Percentiles rank a stretch among this genome's conserved stretches.
Evolutionary conservation across 2,329 filamentous ascomycete species (phyloP).

Genomic region (Basipetospora chlamydospora): DNA sequence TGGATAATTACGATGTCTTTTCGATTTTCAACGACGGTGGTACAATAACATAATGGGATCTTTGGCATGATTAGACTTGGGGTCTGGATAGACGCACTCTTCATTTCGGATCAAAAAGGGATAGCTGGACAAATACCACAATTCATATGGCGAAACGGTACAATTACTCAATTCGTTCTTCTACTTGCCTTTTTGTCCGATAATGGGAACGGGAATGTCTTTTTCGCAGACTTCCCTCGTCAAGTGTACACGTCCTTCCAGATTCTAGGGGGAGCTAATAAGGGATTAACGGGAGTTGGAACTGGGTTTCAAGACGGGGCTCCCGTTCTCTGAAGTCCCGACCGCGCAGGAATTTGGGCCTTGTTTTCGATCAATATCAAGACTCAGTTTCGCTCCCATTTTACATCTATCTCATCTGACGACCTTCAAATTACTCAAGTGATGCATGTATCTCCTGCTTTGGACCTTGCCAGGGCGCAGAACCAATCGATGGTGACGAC

Average conservation of each 20-base stretch:
- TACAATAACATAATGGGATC: conserved; percentile 1
- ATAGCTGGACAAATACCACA: conserved; percentile 4
- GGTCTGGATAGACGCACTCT: conserved; percentile 4
- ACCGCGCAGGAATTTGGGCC: no score
- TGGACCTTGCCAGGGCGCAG: no score
- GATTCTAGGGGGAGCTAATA: background rate
- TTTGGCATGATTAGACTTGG: background rate
- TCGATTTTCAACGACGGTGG: conserved; percentile 3
- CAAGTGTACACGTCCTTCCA: conserved; percentile 3
- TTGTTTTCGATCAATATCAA: no score
- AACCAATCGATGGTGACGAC: no score
- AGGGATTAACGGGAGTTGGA: no score
- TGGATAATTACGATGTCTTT: conserved; percentile 3
- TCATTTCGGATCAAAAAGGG: conserved; percentile 3
- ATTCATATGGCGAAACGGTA: conserved; percentile 2
- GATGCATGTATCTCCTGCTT: no score
- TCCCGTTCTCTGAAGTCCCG: no score
- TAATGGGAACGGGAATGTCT: background rate
- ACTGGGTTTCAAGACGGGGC: no score
- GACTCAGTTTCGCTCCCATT: no score
- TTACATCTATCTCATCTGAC: no score
- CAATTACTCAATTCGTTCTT: conserved; percentile 1
- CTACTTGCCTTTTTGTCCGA: conserved; percentile 1
- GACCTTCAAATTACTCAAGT: no score
- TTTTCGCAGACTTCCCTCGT: background rate